Evolutionary conservation across 2,329 filamentous ascomycete genomes (phyloP), one percentile per base, ranked within the genome.

Genomic region (Fusarium pseudograminearum): DNA sequence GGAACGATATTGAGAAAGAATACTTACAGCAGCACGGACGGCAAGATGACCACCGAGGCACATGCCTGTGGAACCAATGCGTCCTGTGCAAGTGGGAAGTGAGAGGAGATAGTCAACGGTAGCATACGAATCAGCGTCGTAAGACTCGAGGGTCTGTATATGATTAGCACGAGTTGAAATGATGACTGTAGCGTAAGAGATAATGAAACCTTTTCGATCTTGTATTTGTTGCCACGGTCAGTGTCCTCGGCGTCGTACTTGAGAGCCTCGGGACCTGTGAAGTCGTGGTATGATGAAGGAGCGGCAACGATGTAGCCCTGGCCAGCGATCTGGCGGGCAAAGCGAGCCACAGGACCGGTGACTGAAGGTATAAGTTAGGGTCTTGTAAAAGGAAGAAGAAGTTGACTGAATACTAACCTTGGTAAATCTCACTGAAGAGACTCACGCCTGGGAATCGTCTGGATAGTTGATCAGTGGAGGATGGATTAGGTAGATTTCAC

Each of bases 301-400:
- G 94, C 94, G 12, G 92, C 94, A 71, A 95, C 94, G 72, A 98
- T 97, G 83, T 97, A 98, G 75, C 94, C 95, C 71, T 97, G 93
- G 4, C 93, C 92, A 40, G 93, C 93, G 74, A 98, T 97, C 79
- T 97, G 94, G 64, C 94, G 90, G 53, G 93, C 93, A 76, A 98
- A 97, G 55, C 95, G 90, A 64, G 91, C 87, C 28, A 98, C 94
- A 3, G 94, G 94, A 3, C 94, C 94, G 61, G 94, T 97, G 20
- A 98, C 94, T 94, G 38, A 41, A 26, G 28, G 3, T 50, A 40
- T 57, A 10, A 61, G 52, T 26, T 22, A 31, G 14, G 16, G 36
- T 15, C 38, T 57, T 3, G 15, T 45, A 28, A 28, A 5, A 14
- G 22, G 41, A n/a, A 20, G 36, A 26, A 45, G 42, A 63, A 76